These are phyloP conservation scores for Gossypium herbaceum DNA, from an alignment of 345 rosid species.

Conservation along the genomic window DNA sequence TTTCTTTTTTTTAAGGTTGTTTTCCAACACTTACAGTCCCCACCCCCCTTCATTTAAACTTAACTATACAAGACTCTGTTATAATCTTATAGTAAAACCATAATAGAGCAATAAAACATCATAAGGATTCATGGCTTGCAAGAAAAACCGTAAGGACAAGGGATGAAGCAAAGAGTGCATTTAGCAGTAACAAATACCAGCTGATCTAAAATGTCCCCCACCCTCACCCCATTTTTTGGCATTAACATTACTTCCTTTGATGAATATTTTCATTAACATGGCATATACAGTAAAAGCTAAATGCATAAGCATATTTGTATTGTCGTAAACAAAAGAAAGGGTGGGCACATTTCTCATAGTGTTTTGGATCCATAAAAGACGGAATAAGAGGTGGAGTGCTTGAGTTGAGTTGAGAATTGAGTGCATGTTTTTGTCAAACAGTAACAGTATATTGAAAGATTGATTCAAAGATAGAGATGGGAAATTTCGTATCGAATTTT, in stretches of 20 bases:
- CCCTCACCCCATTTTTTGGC: neutral
- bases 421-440: conserved; percentile 3
- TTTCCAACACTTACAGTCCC: no score
- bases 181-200: no score
- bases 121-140: no score
- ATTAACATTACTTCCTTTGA: neutral
- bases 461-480: neutral
- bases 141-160: no score
- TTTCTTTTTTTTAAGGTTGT: no score
- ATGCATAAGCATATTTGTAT: neutral
- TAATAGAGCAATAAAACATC: no score
- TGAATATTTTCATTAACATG: neutral
- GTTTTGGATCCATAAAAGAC: conserved; percentile 1
- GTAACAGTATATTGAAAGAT: neutral
- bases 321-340: neutral
- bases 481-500: neutral
- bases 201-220: no score
- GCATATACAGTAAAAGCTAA: neutral
- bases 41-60: no score
- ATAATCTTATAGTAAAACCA: no score
- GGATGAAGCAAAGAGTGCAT: no score
- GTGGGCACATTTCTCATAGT: neutral
- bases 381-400: neutral
- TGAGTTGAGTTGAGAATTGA: neutral
- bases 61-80: no score